Conservation (phyloP, 2,329 filamentous ascomycete genomes). For the Penicillium janthinellum region DNA sequence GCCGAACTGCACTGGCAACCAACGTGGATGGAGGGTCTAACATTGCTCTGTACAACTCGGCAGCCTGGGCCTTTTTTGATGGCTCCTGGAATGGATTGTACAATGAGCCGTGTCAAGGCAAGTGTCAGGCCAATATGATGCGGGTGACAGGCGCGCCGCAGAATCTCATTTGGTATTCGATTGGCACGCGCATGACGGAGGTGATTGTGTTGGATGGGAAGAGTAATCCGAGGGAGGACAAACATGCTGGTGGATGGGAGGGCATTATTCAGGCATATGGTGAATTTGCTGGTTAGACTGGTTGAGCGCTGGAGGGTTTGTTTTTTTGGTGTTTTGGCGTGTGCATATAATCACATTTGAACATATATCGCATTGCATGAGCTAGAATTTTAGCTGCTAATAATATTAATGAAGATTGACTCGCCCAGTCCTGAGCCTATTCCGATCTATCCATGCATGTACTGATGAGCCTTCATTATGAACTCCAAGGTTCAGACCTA, state of each 20-base stretch:
- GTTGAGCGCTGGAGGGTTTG: neutral
- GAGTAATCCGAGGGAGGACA: constrained; percentile 26
- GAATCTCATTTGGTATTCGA: constrained; percentile 37
- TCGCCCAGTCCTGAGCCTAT: neutral
- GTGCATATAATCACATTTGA: neutral
- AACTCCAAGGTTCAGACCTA: too few species aligned
- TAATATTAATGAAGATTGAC: neutral
- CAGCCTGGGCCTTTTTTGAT: constrained; percentile 40
- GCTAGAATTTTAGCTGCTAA: neutral
- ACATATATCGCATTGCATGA: neutral
- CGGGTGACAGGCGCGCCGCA: constrained; percentile 30
- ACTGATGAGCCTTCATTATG: too few species aligned
- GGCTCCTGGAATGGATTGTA: constrained; percentile 32
- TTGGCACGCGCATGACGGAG: constrained; percentile 33
- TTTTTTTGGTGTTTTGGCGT: neutral
- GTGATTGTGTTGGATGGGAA: constrained; percentile 35
- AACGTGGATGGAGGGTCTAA: constrained; percentile 36
- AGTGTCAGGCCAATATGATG: constrained; percentile 38
- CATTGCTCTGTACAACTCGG: constrained; percentile 36
- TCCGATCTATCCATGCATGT: too few species aligned
- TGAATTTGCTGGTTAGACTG: constrained; percentile 19
- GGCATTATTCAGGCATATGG: constrained; percentile 33
- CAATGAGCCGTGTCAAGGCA: constrained; percentile 33
- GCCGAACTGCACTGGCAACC: constrained; percentile 33
- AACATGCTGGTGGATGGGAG: constrained; percentile 37